Evolutionary conservation across 805 yeast genomes (phyloP).

Genomic region (Candida endomychidarum): DNA sequence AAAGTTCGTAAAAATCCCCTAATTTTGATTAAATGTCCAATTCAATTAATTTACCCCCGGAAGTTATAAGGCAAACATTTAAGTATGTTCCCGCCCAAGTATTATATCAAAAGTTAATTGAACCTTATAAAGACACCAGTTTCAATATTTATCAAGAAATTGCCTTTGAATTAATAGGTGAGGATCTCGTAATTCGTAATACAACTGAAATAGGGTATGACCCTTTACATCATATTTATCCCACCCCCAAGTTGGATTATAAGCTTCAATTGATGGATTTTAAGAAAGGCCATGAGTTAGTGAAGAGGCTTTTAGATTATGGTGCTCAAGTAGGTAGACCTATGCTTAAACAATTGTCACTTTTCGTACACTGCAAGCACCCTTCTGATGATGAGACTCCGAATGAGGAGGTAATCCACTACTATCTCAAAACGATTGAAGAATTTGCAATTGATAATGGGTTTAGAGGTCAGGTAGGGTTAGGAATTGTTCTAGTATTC

Average conservation of each 20-base stretch:
- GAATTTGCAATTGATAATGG: conserved; percentile 17
- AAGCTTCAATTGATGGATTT: conserved; percentile 10
- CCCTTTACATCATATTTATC: conserved; percentile 5
- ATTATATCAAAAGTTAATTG: conserved; percentile 1
- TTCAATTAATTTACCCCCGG: background rate
- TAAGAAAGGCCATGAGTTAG: conserved; percentile 11
- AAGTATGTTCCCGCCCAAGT: background rate
- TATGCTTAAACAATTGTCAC: too few relatives aligned
- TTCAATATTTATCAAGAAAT: background rate
- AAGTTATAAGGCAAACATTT: conserved; percentile 1
- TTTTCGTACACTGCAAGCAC: too few relatives aligned
- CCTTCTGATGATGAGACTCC: too few relatives aligned
- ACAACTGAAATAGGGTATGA: too few relatives aligned
- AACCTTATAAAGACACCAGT: background rate
- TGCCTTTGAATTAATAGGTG: background rate
- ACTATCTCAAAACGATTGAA: conserved; percentile 16
- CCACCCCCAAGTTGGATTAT: background rate
- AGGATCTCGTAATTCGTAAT: conserved; percentile 7
- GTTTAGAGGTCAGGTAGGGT: conserved; percentile 10
- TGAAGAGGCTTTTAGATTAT: conserved; percentile 12
- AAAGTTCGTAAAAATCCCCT: too few relatives aligned
- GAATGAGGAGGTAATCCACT: too few relatives aligned
- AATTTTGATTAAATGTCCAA: too few relatives aligned
- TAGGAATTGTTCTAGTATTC: background rate
- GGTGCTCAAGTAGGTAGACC: conserved; percentile 9